These are phyloP conservation scores for Spathaspora gorwiae DNA, from an alignment of 805 yeast species.

Conservation along the genomic window DNA sequence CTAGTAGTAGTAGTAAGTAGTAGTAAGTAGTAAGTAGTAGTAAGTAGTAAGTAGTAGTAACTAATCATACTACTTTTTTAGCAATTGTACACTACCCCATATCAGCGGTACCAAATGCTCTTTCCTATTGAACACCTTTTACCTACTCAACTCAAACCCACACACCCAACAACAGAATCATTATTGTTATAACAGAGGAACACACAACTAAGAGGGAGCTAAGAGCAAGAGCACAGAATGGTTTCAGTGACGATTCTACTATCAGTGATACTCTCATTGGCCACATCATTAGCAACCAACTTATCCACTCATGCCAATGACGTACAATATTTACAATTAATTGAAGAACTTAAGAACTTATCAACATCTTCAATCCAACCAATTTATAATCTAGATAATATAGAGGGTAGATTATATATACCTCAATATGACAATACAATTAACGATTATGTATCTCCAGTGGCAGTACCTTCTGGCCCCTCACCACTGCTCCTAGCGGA, in stretches of 20 bases:
- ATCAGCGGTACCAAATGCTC: background rate
- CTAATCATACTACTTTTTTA: no score
- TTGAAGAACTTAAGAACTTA: background rate
- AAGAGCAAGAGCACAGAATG: no score
- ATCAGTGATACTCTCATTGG: background rate
- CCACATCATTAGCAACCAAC: background rate
- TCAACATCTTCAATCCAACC: background rate
- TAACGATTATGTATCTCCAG: conserved; percentile 14
- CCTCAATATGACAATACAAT: conserved; percentile 22
- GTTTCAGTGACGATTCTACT: background rate
- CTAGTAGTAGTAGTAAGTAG: no score
- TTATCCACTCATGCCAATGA: background rate
- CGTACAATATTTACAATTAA: background rate
- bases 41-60: no score
- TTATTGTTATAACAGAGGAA: no score
- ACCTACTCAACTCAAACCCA: no score
- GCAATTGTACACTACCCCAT: background rate
- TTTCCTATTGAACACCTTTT: no score
- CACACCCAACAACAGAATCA: no score
- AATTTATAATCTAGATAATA: conserved; percentile 18
- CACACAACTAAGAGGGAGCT: no score
- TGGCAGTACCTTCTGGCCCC: no score
- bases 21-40: no score
- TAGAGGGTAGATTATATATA: conserved; percentile 22
- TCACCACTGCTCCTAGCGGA: conserved; percentile 3